Evolutionary conservation across 805 yeast species (phyloP).

Genomic region (Henningerozyma blattae): DNA sequence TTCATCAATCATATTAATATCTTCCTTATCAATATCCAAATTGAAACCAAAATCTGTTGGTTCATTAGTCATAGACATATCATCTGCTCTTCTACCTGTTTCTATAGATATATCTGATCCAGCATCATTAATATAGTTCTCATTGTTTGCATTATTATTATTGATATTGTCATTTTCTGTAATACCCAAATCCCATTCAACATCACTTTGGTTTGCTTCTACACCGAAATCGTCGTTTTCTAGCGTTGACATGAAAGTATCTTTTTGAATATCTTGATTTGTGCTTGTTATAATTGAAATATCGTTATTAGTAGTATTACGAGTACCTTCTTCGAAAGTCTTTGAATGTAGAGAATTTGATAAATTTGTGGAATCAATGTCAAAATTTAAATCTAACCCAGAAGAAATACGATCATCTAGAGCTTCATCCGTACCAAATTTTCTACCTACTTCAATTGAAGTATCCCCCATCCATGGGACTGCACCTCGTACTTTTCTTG

Average conservation of each 20-base stretch:
- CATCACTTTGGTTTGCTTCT: slow-evolving; percentile 16
- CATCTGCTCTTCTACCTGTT: slow-evolving; percentile 41
- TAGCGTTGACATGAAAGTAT: background rate
- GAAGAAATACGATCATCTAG: slow-evolving; percentile 12
- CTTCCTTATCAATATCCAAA: slow-evolving; percentile 33
- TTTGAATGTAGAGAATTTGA: too few species aligned
- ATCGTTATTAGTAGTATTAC: slow-evolving; percentile 3
- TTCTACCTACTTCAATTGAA: slow-evolving; percentile 23
- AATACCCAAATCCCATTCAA: slow-evolving; percentile 21
- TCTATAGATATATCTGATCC: slow-evolving; percentile 49
- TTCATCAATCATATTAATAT: too few species aligned
- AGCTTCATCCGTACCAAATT: slow-evolving; percentile 13
- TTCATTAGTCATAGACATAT: slow-evolving; percentile 14
- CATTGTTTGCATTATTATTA: slow-evolving; percentile 15
- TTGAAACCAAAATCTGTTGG: slow-evolving; percentile 41
- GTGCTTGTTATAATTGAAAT: background rate
- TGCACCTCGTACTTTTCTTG: slow-evolving; percentile 23
- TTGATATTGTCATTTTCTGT: slow-evolving; percentile 7
- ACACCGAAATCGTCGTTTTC: slow-evolving; percentile 16
- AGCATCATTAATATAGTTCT: slow-evolving; percentile 12
- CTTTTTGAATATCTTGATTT: background rate
- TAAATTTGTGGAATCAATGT: slow-evolving; percentile 21
- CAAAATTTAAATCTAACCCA: slow-evolving; percentile 24
- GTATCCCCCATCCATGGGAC: slow-evolving; percentile 16
- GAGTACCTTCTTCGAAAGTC: slow-evolving; percentile 16